Evolutionary conservation across 164 flowering plant species (phyloP), one percentile per base, ranked within the genome.

Genomic region (Magnolia changhungtana): DNA sequence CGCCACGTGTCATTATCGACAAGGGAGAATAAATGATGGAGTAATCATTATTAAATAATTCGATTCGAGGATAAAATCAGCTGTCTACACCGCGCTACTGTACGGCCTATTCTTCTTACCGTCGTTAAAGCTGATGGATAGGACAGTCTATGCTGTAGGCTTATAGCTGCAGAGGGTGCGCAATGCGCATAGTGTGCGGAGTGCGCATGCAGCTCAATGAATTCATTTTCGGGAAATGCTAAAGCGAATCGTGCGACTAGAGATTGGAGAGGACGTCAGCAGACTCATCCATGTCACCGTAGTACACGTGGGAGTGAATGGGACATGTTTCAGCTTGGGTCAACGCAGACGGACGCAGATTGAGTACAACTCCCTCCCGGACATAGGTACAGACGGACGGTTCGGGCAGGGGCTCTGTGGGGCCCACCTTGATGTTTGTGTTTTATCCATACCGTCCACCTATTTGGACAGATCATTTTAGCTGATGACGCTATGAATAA

Each of bases 11-110:
- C 45, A 9, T 23, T 4, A 5, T 20, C 20, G 29, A 0, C 63
- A 8, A 29, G 7, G 9, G 70, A 24, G 52, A 27, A 64, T 63
- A 74, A 74, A 74, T 74, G 69, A 74, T 74, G n/a, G 69, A 20
- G 61, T 74, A 74, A 74, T 74, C 76, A 74, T 74, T 63, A 64
- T 49, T 49, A 74, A 64, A 74, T 74, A 63, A 74, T 74, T 74
- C 58, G 13, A 13, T 20, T 18, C 7, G 16, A 11, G 49, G 71
- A 37, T 37, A 37, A 37, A 37, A 37, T 37, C 45, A 37, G 29
- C 29, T 1, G 29, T 37, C 71, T 69, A n/a, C 71, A 37, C 49
- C 13, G 49, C 18, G 71, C 71, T 37, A 37, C 71, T 14, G 61
- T 55, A 55, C 61, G 61, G 61, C 61, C 45, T 37, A 55, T 55